These are phyloP conservation scores for Glycine soja DNA, from an alignment of 306 rosid species.

Conservation along the genomic window DNA sequence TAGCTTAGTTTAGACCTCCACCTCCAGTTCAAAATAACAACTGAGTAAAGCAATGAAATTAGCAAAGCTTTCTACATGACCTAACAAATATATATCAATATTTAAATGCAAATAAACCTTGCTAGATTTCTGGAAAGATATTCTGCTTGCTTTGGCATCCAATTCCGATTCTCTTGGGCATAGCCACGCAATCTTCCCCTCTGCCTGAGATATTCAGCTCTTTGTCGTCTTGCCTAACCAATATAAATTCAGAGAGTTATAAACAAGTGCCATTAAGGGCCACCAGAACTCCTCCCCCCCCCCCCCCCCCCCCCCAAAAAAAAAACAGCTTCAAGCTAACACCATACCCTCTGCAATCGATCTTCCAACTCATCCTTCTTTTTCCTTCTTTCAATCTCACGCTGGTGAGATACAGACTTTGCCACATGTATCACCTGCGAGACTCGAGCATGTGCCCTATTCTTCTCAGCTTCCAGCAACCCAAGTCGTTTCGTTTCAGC, in stretches of 20 bases:
- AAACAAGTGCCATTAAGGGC: constrained; percentile 26
- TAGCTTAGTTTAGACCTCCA: constrained; percentile 20
- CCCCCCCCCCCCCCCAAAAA: background rate
- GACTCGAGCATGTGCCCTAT: constrained; percentile 77
- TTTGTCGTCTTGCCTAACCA: constrained; percentile 81
- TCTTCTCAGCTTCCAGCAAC: constrained; percentile 87
- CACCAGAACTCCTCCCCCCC: background rate
- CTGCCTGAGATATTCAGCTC: constrained; percentile 90
- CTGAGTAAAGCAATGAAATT: constrained; percentile 4
- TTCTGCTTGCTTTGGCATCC: constrained; percentile 77
- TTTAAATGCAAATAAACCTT: constrained; percentile 59
- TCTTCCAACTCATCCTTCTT: constrained; percentile 84
- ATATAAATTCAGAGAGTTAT: constrained; percentile 29
- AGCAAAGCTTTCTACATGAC: constrained; percentile 22
- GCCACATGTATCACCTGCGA: constrained; percentile 82
- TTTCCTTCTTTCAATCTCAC: constrained; percentile 86
- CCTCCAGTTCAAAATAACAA: constrained; percentile 17
- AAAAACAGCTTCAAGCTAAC: constrained; percentile 25
- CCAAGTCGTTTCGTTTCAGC: constrained; percentile 86
- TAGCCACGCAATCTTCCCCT: constrained; percentile 68
- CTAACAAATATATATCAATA: background rate
- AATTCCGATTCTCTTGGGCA: constrained; percentile 57
- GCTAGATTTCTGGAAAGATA: constrained; percentile 76
- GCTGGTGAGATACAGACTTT: constrained; percentile 79
- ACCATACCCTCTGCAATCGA: constrained; percentile 85